phyloP scores from a whole-genome alignment of 495 filamentous ascomycete genomes.

The Podospora tetraspora region DNA sequence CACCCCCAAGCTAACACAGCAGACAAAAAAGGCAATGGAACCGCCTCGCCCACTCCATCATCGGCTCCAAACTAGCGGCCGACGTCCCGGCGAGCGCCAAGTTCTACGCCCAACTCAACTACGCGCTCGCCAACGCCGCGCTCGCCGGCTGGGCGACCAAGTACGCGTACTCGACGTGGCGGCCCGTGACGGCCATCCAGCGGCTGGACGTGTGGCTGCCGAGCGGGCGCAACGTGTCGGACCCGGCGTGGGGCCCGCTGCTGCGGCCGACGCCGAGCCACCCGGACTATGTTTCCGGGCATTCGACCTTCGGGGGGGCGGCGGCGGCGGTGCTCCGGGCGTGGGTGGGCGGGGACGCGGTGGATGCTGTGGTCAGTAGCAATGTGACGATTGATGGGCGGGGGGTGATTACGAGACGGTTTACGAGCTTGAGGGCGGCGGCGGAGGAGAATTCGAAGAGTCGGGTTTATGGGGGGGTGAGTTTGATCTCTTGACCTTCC shows the following conservation, averaged over 20 bases:
- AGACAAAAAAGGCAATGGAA: conserved; percentile 26
- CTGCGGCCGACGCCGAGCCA: conserved; percentile 32
- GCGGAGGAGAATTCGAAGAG: conserved; percentile 28
- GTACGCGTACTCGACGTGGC: conserved; percentile 27
- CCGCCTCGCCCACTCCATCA: conserved; percentile 27
- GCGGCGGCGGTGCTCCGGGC: conserved; percentile 24
- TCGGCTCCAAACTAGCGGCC: conserved; percentile 23
- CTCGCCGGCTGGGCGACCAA: conserved; percentile 31
- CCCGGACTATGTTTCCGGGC: conserved; percentile 33
- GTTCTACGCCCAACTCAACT: conserved; percentile 35
- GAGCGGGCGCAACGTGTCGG: conserved; percentile 20
- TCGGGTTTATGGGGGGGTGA: conserved; percentile 32
- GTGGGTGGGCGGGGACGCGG: conserved; percentile 23
- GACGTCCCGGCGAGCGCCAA: conserved; percentile 29
- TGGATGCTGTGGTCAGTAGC: conserved; percentile 24
- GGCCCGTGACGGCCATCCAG: conserved; percentile 33
- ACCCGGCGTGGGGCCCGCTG: conserved; percentile 29
- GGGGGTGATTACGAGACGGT: conserved; percentile 28
- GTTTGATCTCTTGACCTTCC: conserved; percentile 11
- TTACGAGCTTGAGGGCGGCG: conserved; percentile 23
- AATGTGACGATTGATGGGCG: conserved; percentile 29
- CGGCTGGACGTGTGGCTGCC: conserved; percentile 22
- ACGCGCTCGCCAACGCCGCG: conserved; percentile 36
- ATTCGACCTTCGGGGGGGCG: conserved; percentile 34
- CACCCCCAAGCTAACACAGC: neutral